Percentiles rank a stretch among this genome's conserved stretches.
Evolutionary conservation across 306 rosid species (phyloP).

Genomic region (Malus fusca): DNA sequence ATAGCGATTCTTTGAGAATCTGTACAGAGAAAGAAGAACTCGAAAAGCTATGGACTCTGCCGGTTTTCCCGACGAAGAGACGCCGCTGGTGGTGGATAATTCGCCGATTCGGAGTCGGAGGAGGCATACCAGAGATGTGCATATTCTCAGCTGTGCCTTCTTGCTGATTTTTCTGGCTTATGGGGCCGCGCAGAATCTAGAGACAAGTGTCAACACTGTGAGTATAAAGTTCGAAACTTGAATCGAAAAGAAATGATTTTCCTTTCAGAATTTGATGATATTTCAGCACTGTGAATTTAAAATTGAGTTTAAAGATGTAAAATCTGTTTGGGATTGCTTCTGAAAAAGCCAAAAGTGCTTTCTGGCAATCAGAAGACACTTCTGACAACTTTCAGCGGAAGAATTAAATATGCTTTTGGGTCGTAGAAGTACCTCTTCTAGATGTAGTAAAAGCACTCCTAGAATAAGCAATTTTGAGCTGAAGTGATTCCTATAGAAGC

Average conservation of each 20-base stretch:
- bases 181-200: slow-evolving; percentile 89
- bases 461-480: too few species aligned
- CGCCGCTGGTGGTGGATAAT: slow-evolving; percentile 35
- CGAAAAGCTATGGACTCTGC: slow-evolving; percentile 35
- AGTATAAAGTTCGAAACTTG: background rate
- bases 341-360: too few species aligned
- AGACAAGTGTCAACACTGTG: slow-evolving; percentile 80
- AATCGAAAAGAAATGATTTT: background rate
- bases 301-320: too few species aligned
- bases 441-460: too few species aligned
- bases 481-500: too few species aligned
- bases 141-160: slow-evolving; percentile 59
- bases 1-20: slow-evolving; percentile 1
- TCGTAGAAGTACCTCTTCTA: too few species aligned
- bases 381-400: too few species aligned
- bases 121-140: slow-evolving; percentile 53
- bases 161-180: slow-evolving; percentile 71
- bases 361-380: too few species aligned
- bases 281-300: too few species aligned
- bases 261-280: background rate
- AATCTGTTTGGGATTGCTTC: too few species aligned
- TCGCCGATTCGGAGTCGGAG: slow-evolving; percentile 8
- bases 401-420: too few species aligned
- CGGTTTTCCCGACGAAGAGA: slow-evolving; percentile 41
- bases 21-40: slow-evolving; percentile 1